Percentiles rank a stretch among this genome's conserved stretches.
These are phyloP conservation scores for Rauvolfia tetraphylla DNA, from an alignment of 257 asterid genomes.

Conservation along the genomic window DNA sequence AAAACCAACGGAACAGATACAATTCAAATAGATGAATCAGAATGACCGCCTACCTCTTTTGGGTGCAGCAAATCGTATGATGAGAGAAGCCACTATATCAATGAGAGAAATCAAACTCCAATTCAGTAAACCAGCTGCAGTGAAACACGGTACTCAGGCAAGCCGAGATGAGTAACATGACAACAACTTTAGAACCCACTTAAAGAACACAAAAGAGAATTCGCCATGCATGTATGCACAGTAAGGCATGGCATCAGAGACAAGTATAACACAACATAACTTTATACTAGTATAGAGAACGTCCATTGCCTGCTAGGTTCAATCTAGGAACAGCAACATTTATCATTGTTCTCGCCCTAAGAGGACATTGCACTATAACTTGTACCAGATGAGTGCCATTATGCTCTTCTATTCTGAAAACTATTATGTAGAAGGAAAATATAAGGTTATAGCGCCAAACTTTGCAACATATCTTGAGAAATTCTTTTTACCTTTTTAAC, in stretches of 20 bases:
- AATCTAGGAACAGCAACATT: neutral
- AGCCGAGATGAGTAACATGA: neutral
- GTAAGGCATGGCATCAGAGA: neutral
- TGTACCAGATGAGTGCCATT: neutral
- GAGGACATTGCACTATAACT: neutral
- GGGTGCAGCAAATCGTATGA: constrained; percentile 54
- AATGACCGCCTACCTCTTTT: constrained; percentile 52
- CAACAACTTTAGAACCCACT: neutral
- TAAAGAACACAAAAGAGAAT: neutral
- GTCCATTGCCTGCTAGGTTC: neutral
- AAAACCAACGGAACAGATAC: neutral
- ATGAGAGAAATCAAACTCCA: constrained; percentile 79
- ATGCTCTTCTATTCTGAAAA: too few relatives aligned
- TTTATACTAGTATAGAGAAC: neutral
- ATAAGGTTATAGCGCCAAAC: neutral
- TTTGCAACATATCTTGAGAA: neutral
- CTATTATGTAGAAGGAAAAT: neutral
- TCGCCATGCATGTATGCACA: neutral
- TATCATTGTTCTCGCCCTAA: neutral
- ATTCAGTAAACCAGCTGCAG: constrained; percentile 69
- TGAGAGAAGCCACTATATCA: constrained; percentile 63
- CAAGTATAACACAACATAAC: neutral
- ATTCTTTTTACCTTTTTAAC: neutral
- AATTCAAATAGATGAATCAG: constrained; percentile 15
- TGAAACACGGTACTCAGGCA: constrained; percentile 11